phyloP scores from a whole-genome alignment of 257 asterid genomes.

The Agastache rugosa region DNA sequence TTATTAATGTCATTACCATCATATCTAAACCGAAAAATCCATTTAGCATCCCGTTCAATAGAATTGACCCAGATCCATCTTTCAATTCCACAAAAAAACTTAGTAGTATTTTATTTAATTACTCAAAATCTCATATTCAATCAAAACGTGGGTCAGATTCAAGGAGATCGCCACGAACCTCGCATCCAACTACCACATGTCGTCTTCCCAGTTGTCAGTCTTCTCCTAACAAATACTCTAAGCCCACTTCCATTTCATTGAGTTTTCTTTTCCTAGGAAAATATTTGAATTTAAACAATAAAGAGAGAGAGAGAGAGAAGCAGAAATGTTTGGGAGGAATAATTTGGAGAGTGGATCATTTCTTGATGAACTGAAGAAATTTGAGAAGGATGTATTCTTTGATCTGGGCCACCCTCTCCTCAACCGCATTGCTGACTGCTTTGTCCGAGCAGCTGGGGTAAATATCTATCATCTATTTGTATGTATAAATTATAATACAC shows the following conservation, averaged over 20 bases:
- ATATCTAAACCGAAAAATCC: not conserved
- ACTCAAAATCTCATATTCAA: not conserved
- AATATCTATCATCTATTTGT: not conserved
- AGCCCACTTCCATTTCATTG: not conserved
- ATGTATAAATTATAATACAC: too few relatives aligned
- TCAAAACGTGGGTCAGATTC: slow-evolving; percentile 19
- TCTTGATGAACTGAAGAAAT: slow-evolving; percentile 68
- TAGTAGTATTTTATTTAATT: too few relatives aligned
- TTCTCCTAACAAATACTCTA: slow-evolving; percentile 22
- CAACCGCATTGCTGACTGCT: slow-evolving; percentile 80
- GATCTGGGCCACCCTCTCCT: slow-evolving; percentile 94
- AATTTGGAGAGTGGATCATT: slow-evolving; percentile 69
- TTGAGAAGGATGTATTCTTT: slow-evolving; percentile 57
- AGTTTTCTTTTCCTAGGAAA: not conserved
- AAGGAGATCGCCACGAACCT: slow-evolving; percentile 39
- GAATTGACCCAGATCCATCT: not conserved
- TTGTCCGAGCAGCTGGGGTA: slow-evolving; percentile 90
- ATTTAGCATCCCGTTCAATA: not conserved
- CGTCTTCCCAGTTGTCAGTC: slow-evolving; percentile 15
- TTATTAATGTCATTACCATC: too few relatives aligned
- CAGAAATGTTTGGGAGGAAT: slow-evolving; percentile 53
- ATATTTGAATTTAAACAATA: not conserved
- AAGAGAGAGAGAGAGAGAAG: not conserved
- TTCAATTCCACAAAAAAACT: too few relatives aligned
- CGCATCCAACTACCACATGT: slow-evolving; percentile 49